Percentiles rank a stretch among this genome's conserved stretches.
Evolutionary conservation across 495 filamentous ascomycete genomes (phyloP).

Genomic region (Podospora didyma): DNA sequence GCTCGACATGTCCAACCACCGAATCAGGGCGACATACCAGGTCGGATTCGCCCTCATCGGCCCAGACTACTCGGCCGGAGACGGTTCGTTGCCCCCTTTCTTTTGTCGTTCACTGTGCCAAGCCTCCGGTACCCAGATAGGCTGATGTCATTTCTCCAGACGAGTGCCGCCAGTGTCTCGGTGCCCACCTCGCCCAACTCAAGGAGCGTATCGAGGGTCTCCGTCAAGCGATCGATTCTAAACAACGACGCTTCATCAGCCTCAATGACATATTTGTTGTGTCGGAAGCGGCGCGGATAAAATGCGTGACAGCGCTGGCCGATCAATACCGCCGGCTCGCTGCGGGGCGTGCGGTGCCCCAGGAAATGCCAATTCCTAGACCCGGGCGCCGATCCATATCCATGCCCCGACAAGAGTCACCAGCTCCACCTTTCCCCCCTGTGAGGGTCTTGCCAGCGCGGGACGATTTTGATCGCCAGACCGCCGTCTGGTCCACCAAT

Average conservation of each 20-base stretch:
- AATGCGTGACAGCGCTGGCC: constrained; percentile 27
- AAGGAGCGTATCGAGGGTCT: constrained; percentile 22
- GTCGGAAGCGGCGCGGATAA: constrained; percentile 30
- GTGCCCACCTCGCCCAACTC: constrained; percentile 22
- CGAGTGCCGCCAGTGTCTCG: constrained; percentile 24
- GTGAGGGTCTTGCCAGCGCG: neutral
- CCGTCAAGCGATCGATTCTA: constrained; percentile 9
- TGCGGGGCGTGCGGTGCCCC: constrained; percentile 32
- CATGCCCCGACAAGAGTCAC: constrained; percentile 7
- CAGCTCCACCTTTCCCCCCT: neutral
- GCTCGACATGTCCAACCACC: constrained; percentile 27
- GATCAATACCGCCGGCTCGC: constrained; percentile 35
- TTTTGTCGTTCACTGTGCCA: neutral
- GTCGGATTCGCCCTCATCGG: constrained; percentile 34
- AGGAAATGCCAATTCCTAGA: constrained; percentile 23
- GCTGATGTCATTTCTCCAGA: constrained; percentile 14
- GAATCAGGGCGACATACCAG: constrained; percentile 32
- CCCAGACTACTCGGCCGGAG: constrained; percentile 28
- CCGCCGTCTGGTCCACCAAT: constrained; percentile 12
- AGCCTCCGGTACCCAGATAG: too few species aligned
- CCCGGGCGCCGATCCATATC: constrained; percentile 11
- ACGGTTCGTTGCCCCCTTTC: constrained; percentile 25
- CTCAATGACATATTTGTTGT: constrained; percentile 26
- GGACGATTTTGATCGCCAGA: constrained; percentile 14
- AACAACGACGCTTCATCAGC: constrained; percentile 18